Evolutionary conservation across 495 filamentous ascomycete species (phyloP).

Genomic region (Rusavskia elegans): DNA sequence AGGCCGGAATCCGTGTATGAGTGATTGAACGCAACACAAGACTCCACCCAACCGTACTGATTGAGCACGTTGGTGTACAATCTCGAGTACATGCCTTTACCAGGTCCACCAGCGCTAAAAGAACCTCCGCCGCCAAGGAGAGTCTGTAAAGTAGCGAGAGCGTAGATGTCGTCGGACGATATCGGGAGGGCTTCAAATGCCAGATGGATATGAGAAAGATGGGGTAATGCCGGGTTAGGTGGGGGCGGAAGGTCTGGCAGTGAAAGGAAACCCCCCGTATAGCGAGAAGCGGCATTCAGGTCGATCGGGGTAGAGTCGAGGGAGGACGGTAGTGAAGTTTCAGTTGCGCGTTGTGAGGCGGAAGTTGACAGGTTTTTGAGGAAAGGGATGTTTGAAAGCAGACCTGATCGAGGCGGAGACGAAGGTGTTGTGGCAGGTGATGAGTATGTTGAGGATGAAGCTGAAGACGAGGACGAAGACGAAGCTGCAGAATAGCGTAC

Average conservation of each 20-base stretch:
- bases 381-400: slow-evolving; percentile 81
- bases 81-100: slow-evolving; percentile 97
- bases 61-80: slow-evolving; percentile 96
- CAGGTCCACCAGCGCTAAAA: slow-evolving; percentile 93
- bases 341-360: slow-evolving; percentile 41
- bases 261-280: slow-evolving; percentile 83
- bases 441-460: slow-evolving; percentile 20
- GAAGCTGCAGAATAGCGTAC: slow-evolving; percentile 5
- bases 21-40: slow-evolving; percentile 90
- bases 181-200: slow-evolving; percentile 94
- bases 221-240: slow-evolving; percentile 59
- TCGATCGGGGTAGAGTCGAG: slow-evolving; percentile 32
- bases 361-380: slow-evolving; percentile 78
- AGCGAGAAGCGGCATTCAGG: slow-evolving; percentile 54
- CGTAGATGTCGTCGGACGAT: slow-evolving; percentile 81
- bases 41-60: slow-evolving; percentile 93
- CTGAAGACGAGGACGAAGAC: slow-evolving; percentile 21
- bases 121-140: slow-evolving; percentile 92
- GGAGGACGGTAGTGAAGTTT: slow-evolving; percentile 15
- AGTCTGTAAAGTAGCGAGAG: slow-evolving; percentile 88
- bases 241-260: slow-evolving; percentile 67
- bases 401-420: slow-evolving; percentile 30
- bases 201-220: slow-evolving; percentile 80
- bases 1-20: slow-evolving; percentile 89
- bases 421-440: slow-evolving; percentile 26